Base-by-base conservation (phyloP, 2,329 filamentous ascomycete species). In the Cercospora nicotianae region DNA sequence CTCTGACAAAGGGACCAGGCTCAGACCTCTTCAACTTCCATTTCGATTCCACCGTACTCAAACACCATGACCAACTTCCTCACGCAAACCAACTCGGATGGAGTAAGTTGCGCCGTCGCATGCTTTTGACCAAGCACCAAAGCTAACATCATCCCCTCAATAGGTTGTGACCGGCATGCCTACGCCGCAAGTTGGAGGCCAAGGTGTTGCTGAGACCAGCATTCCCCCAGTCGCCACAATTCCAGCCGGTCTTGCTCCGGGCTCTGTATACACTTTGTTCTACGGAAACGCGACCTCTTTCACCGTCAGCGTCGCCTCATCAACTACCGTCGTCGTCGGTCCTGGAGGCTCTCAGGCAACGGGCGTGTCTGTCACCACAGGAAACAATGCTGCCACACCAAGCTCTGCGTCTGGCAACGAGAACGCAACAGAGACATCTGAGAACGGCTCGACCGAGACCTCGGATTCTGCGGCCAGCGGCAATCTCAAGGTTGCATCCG, bases 121-220 rank as follows among this genome's bases (percentile, higher is more conserved):
- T 31, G 42, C 0, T 30, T 4, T 30, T 9, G 12, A 12, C 23
- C 23, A 55, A 12, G 20, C 3, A 26, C 23, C 2, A 48, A 23
- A 5, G 1, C 20, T 61, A 28, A 28, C 18, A 42, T 8, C 36
- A 42, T 61, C 45, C 1, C 31, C 13, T 42, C n/a, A 16, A 42
- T 42, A 61, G 59, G 59, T 85, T 45, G 79, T 85, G 59, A 86
- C 84, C 53, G 83, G 82, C 69, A 78, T 81, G 77, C 83, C 83
- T 18, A 74, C 75, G 9, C 76, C 75, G 16, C 77, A 81, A 51
- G 82, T 81, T 65, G 73, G 73, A 13, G 73, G 76, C 30, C 72
- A 74, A 16, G 76, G 80, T 23, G 74, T 72, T 20, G 77, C 78
- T 63, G 63, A 62, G 18, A 72, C 70, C 31, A 51, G 63, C n/a